These are phyloP conservation scores for Corylus americana DNA, from an alignment of 306 rosid species.

Conservation along the genomic window DNA sequence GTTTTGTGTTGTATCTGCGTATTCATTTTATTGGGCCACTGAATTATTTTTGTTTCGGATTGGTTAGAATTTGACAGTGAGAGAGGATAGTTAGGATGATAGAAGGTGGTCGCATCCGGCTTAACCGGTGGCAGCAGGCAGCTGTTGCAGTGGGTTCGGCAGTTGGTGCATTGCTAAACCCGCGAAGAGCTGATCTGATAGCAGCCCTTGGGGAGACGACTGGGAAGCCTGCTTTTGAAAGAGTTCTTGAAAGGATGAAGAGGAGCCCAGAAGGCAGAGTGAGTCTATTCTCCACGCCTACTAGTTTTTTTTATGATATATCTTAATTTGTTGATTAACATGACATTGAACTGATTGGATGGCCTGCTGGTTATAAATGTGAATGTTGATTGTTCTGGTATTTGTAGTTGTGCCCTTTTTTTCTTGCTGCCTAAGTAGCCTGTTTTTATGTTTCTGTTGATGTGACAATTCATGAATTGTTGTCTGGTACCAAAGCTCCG, in stretches of 20 bases:
- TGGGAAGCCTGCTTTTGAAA: slow-evolving; percentile 86
- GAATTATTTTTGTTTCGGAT: neutral
- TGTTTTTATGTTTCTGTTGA: neutral
- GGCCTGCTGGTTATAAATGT: neutral
- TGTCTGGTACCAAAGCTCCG: neutral
- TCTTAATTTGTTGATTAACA: neutral
- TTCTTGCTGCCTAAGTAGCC: neutral
- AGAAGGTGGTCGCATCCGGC: slow-evolving; percentile 51
- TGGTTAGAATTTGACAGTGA: slow-evolving; percentile 18
- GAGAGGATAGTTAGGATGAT: slow-evolving; percentile 41
- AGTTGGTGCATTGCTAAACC: slow-evolving; percentile 85
- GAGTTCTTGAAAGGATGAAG: slow-evolving; percentile 80
- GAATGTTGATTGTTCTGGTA: neutral
- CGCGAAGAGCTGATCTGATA: slow-evolving; percentile 89
- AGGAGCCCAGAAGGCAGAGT: slow-evolving; percentile 77
- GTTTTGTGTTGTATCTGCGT: neutral
- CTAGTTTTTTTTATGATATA: neutral
- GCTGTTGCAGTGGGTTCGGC: slow-evolving; percentile 94
- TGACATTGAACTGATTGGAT: neutral
- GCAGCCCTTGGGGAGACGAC: slow-evolving; percentile 98
- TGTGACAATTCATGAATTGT: neutral
- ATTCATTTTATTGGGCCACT: neutral
- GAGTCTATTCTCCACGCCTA: slow-evolving; percentile 11
- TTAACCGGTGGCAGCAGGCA: slow-evolving; percentile 84
- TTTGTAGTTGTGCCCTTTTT: neutral